Base-by-base conservation (phyloP, 805 yeast genomes). In the Yamadazyma takamatsuzukensis region DNA sequence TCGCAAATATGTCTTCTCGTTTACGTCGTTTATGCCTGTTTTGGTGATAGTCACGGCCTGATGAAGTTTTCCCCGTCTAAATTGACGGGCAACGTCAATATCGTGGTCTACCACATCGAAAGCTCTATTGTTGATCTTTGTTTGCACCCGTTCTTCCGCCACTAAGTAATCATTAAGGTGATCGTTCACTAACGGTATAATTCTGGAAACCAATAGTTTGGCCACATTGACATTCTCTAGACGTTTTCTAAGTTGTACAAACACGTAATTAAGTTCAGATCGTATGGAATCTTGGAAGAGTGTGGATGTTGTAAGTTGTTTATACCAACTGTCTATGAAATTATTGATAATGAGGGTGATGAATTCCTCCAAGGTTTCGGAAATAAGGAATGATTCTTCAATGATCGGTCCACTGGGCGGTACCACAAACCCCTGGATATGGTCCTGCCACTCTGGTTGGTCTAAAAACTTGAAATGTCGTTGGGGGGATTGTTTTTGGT, bases 111-210 rank as follows among this genome's bases (percentile, higher is more conserved):
- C n/a, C 3, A 44, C 34, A 8, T 38, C 34, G 1, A 18, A 12
- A 16, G 33, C 25, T 9, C 47, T 48, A 12, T 25, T 25, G 34
- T 50, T 45, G 34, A 42, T 51, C 31, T 56, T 51, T 21, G 49
- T 35, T 19, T 30, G 44, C 2, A 62, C 64, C 1, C 48, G 27
- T 10, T 63, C 70, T 19, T 62, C 65, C 0, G 76, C 75, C 21
- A 45, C 43, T 2, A 71, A 58, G 47, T 70, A 84, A 6, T 62
- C 59, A 6, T 63, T 58, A 37, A 81, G 70, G 51, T 88, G 95
- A 9, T 69, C 72, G 1, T 84, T 79, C 1, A 86, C 5, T 1
- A 80, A 45, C 0, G 96, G 96, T 5, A 84, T 34, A 0, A 84
- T 21, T 27, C 69, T 68, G 18, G 76, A 58, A 1, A 85, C 78